Evolutionary conservation across 169 alveolate species (phyloP).

Genomic region (Plasmodium sp.): DNA sequence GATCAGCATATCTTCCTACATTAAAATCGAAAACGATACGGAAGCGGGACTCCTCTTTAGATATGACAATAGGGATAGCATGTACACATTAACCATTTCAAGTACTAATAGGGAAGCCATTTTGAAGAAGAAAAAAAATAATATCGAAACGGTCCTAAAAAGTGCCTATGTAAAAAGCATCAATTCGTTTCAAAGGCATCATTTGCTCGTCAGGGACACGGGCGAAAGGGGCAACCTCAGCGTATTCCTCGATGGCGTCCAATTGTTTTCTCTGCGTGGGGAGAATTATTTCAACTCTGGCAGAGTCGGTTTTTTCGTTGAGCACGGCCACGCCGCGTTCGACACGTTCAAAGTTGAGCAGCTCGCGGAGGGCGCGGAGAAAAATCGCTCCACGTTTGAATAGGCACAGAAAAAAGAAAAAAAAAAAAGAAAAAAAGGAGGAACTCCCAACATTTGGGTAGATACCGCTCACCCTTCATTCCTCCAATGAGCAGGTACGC

Average conservation of each 20-base stretch:
- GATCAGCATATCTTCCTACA: slow-evolving; percentile 7
- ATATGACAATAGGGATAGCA: slow-evolving; percentile 48
- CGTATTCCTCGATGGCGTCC: slow-evolving; percentile 8
- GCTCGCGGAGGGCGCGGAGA: not conserved
- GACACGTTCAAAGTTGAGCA: slow-evolving; percentile 38
- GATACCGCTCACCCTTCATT: not conserved
- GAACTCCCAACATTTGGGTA: not conserved
- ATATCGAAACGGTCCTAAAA: slow-evolving; percentile 16
- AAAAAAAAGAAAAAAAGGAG: not conserved
- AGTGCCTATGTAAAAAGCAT: slow-evolving; percentile 21
- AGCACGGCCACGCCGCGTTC: slow-evolving; percentile 40
- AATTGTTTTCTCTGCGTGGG: slow-evolving; percentile 21
- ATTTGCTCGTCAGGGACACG: slow-evolving; percentile 21
- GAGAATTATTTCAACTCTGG: slow-evolving; percentile 48
- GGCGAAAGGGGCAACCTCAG: slow-evolving; percentile 39
- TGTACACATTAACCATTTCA: slow-evolving; percentile 50
- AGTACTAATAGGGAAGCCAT: slow-evolving; percentile 15
- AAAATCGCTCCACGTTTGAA: not conserved
- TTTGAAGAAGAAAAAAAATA: slow-evolving; percentile 40
- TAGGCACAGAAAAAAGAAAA: not conserved
- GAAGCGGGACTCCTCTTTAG: slow-evolving; percentile 65
- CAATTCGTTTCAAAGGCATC: slow-evolving; percentile 60
- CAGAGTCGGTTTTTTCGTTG: slow-evolving; percentile 17
- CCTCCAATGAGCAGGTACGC: not conserved
- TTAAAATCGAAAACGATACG: slow-evolving; percentile 38